Percentiles rank a stretch among this genome's conserved stretches.
phyloP scores from a whole-genome alignment of 257 asterid species.

The Nyctanthes arbortristis region DNA sequence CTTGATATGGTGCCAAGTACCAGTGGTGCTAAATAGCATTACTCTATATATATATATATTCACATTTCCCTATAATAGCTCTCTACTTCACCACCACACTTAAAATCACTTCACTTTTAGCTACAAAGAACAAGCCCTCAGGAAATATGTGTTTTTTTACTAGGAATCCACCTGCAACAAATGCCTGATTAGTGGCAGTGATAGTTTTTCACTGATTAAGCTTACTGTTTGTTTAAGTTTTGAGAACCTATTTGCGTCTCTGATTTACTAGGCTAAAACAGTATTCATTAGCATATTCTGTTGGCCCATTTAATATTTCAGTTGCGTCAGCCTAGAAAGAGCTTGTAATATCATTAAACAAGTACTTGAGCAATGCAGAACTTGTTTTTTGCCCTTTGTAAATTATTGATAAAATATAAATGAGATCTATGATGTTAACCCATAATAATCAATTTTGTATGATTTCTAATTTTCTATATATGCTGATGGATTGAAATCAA shows the following conservation, averaged over 20 bases:
- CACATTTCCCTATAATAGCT: no score
- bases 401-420: neutral
- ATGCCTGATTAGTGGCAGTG: neutral
- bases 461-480: neutral
- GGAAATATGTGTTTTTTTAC: no score
- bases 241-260: neutral
- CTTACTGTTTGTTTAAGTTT: no score
- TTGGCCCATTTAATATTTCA: neutral
- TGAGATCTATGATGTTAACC: neutral
- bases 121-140: no score
- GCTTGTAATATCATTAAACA: neutral
- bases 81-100: no score
- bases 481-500: neutral
- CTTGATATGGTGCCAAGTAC: no score
- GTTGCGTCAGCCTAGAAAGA: neutral
- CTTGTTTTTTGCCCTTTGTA: neutral
- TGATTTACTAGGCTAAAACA: neutral
- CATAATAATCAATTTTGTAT: neutral
- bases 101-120: no score
- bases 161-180: no score
- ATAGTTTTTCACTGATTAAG: neutral
- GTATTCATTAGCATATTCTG: neutral
- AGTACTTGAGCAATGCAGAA: constrained; percentile 1
- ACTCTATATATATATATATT: no score
- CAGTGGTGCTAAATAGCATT: no score